Base-by-base conservation (phyloP, 768 basidiomycete species). In the Cystobasidium tubakii region DNA sequence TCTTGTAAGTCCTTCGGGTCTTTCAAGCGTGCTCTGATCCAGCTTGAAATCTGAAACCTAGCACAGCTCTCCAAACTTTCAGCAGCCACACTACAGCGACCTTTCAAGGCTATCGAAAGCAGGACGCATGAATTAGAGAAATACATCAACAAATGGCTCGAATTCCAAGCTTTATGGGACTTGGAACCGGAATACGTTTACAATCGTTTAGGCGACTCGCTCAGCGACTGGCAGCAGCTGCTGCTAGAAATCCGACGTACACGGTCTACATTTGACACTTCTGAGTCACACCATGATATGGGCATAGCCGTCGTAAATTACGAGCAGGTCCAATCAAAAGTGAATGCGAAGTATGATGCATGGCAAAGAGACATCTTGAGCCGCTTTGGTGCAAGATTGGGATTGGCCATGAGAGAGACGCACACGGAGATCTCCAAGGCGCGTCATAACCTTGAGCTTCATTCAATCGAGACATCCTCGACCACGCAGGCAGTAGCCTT, bases 131-230 rank as follows among this genome's bases (percentile, higher is more conserved):
- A 91, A 75, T 85, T 99, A 67, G 88, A 86, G 77, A 88, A 89
- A 57, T 99, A 99, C 81, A 92, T 97, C 63, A 90, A 85, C 74
- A 96, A 96, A 83, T 99, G 96, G 96, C 86, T 98, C 0, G 94
- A 95, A 79, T 98, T 99, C 86, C 96, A 98, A 82, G 95, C 95
- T 0, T 85, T 98, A 0, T 98, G 95, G 96, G 96, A 99, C 80
- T 87, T 98, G 50, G 93, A 98, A 82, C 87, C 94, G 33, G 95
- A 98, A 85, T 90, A 90, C 79, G 94, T 99, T 42, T 98, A 96
- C 85, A 88, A 88, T 78, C 89, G 91, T 0, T 88, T 99, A 7
- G 96, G 96, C 10, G 95, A 99, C 81, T 91, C 91, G 15, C 87
- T 99, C 27, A 87, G 87, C 1, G 85, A 89, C 81, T 99, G 96